phyloP scores from a whole-genome alignment of 768 basidiomycete genomes.

The Lentinula sp. region DNA sequence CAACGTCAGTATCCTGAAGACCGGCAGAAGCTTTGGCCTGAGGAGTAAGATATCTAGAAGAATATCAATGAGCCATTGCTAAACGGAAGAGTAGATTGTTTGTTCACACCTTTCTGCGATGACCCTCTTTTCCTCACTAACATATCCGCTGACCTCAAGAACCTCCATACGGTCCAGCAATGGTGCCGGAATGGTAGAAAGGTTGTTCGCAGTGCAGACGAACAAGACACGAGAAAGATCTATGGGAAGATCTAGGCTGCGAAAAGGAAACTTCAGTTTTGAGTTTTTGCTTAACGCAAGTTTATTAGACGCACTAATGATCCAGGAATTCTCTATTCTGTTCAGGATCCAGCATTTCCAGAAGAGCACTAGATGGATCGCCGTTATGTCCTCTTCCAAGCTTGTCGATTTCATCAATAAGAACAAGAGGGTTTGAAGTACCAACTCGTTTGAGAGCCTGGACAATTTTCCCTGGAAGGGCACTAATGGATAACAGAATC shows the following conservation, averaged over 20 bases:
- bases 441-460: slow-evolving; percentile 91
- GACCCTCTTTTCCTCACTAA: slow-evolving; percentile 85
- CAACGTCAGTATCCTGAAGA: slow-evolving; percentile 77
- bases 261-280: background rate
- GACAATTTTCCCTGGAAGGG: slow-evolving; percentile 91
- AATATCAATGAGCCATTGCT: background rate
- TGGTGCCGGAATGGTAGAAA: slow-evolving; percentile 91
- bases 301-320: slow-evolving; percentile 68
- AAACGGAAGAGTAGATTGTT: background rate
- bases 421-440: slow-evolving; percentile 88
- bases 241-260: slow-evolving; percentile 92
- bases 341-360: slow-evolving; percentile 94
- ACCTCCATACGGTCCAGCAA: slow-evolving; percentile 96
- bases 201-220: slow-evolving; percentile 94
- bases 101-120: slow-evolving; percentile 60
- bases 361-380: slow-evolving; percentile 83
- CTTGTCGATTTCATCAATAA: slow-evolving; percentile 97
- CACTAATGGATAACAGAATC: slow-evolving; percentile 34
- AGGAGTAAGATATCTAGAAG: slow-evolving; percentile 67
- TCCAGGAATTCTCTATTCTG: slow-evolving; percentile 94
- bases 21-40: slow-evolving; percentile 92
- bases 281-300: background rate
- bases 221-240: slow-evolving; percentile 95
- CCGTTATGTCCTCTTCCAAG: slow-evolving; percentile 89
- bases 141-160: slow-evolving; percentile 90